A percentile compares a stretch with the other conserved stretches of the same genome.
Evolutionary conservation across 352 stramenopile genomes (phyloP).

Genomic region (Phytophthora pisi): DNA sequence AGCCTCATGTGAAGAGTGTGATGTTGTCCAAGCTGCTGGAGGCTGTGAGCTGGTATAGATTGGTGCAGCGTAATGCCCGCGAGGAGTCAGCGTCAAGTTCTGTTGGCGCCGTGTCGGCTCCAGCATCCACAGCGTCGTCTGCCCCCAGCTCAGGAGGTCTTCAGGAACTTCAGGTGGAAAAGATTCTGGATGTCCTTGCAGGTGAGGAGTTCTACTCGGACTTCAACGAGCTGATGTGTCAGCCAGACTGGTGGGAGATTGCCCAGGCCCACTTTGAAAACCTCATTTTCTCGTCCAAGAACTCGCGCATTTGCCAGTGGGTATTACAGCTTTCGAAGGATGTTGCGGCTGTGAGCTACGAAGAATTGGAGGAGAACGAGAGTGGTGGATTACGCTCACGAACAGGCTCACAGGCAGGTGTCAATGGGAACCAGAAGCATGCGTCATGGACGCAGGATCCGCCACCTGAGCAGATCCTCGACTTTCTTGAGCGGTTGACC

Average conservation of each 20-base stretch:
- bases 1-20: conserved; percentile 50
- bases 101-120: conserved; percentile 37
- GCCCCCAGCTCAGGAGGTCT: conserved; percentile 39
- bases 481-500: conserved; percentile 77
- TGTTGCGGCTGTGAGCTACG: conserved; percentile 57
- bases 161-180: conserved; percentile 74
- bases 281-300: conserved; percentile 71
- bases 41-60: conserved; percentile 84
- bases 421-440: conserved; percentile 18
- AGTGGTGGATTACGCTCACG: conserved; percentile 15
- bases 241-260: conserved; percentile 82
- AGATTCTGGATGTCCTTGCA: conserved; percentile 75
- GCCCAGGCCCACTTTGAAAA: conserved; percentile 89
- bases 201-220: conserved; percentile 87
- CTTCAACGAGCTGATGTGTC: conserved; percentile 81
- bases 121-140: conserved; percentile 25
- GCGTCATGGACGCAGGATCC: conserved; percentile 69
- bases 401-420: conserved; percentile 16
- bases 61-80: conserved; percentile 79
- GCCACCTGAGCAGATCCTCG: conserved; percentile 73
- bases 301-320: conserved; percentile 76
- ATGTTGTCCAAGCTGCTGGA: conserved; percentile 83
- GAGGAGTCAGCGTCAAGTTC: conserved; percentile 65
- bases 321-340: conserved; percentile 71
- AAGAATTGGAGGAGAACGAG: conserved; percentile 60